Conservation (phyloP, 495 filamentous ascomycete species). For the Talaromyces trachyspermus region DNA sequence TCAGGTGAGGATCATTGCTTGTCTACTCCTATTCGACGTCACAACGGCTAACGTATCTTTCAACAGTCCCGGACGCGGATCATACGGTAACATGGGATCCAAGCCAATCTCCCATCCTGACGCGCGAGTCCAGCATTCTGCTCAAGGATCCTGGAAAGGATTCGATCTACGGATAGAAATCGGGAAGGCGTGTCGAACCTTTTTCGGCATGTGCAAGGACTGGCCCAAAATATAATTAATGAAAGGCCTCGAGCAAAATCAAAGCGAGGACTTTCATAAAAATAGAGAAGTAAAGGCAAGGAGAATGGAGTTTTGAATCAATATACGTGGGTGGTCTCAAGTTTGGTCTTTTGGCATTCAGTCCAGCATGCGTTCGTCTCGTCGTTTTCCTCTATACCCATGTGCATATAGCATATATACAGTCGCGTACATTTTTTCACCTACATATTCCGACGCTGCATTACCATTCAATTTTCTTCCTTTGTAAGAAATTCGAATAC, state of each 20-base stretch:
- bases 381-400: neutral
- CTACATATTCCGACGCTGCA: neutral
- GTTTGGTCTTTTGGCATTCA: neutral
- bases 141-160: constrained; percentile 9
- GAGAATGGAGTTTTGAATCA: neutral
- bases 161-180: constrained; percentile 8
- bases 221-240: constrained; percentile 7
- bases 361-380: neutral
- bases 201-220: constrained; percentile 9
- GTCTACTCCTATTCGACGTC: neutral
- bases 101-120: constrained; percentile 8
- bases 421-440: neutral
- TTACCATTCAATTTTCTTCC: no score
- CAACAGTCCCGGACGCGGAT: constrained; percentile 9
- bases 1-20: constrained; percentile 5
- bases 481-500: no score
- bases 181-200: constrained; percentile 10
- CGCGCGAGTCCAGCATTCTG: constrained; percentile 9
- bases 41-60: neutral
- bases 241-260: no score
- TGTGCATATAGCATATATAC: constrained; percentile 2
- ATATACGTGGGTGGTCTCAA: neutral
- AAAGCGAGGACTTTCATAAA: no score
- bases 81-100: constrained; percentile 11
- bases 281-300: neutral